phyloP scores from a whole-genome alignment of 2,329 filamentous ascomycete genomes.

The Fusarium illudens region DNA sequence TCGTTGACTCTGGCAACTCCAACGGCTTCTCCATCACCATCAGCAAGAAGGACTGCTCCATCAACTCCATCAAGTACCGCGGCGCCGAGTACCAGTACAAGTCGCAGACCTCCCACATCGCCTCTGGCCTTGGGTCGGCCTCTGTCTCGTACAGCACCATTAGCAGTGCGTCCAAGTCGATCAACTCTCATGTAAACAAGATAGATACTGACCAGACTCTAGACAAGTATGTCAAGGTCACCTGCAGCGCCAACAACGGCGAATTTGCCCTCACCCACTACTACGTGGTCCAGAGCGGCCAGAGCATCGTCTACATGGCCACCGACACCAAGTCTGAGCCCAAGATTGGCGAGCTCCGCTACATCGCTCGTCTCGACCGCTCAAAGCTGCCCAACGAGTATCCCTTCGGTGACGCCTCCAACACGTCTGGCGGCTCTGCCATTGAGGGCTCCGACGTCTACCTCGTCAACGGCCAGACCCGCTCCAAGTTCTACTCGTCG shows the following conservation, averaged over 20 bases:
- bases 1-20: conserved; percentile 57
- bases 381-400: conserved; percentile 60
- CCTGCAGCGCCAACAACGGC: conserved; percentile 63
- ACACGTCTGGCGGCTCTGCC: conserved; percentile 58
- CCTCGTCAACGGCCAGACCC: conserved; percentile 67
- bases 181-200: background rate
- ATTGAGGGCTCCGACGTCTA: conserved; percentile 69
- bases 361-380: conserved; percentile 67
- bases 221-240: conserved; percentile 66
- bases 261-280: conserved; percentile 65
- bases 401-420: conserved; percentile 64
- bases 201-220: background rate
- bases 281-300: conserved; percentile 67
- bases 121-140: conserved; percentile 56
- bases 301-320: conserved; percentile 67
- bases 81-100: conserved; percentile 66
- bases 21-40: conserved; percentile 62
- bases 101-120: conserved; percentile 50
- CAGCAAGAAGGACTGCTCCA: conserved; percentile 65
- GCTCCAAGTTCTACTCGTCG: conserved; percentile 75
- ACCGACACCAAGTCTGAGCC: conserved; percentile 69
- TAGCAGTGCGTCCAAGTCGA: conserved; percentile 32
- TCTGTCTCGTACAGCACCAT: conserved; percentile 60
- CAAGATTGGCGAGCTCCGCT: conserved; percentile 67
- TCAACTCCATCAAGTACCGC: conserved; percentile 69